Percentiles rank a stretch among this genome's conserved stretches.
phyloP scores from a whole-genome alignment of 2,329 filamentous ascomycete genomes.

The Microdochium nivale region DNA sequence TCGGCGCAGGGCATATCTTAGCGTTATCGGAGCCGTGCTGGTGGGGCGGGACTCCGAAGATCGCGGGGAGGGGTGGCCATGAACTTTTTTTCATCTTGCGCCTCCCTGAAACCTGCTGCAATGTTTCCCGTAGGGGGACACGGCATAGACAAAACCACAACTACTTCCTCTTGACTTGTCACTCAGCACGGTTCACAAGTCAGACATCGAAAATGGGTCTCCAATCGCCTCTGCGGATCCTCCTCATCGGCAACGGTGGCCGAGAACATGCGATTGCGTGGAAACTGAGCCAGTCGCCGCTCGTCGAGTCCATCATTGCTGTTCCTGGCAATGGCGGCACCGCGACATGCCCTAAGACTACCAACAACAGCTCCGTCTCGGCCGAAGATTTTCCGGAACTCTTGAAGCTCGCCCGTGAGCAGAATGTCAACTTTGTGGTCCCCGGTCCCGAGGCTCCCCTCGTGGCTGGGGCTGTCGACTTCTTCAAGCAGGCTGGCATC shows the following conservation, averaged over 20 bases:
- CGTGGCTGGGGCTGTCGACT: conserved; percentile 79
- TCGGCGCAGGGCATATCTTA: background rate
- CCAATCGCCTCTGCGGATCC: conserved; percentile 48
- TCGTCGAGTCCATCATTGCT: conserved; percentile 65
- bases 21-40: background rate
- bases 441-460: conserved; percentile 91
- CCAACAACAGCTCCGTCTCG: conserved; percentile 61
- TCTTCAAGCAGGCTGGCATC: conserved; percentile 68
- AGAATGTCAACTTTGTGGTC: conserved; percentile 73
- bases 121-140: background rate
- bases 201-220: conserved; percentile 11
- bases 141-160: background rate
- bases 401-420: conserved; percentile 63
- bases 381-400: conserved; percentile 72
- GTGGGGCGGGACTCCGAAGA: background rate
- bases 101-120: background rate
- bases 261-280: conserved; percentile 91
- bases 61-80: background rate
- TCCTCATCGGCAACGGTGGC: conserved; percentile 88
- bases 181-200: background rate
- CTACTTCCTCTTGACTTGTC: background rate
- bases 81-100: background rate
- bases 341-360: conserved; percentile 57
- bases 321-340: conserved; percentile 85
- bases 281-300: conserved; percentile 79